phyloP scores from a whole-genome alignment of 768 basidiomycete species.

The Boletus rubescentipes region DNA sequence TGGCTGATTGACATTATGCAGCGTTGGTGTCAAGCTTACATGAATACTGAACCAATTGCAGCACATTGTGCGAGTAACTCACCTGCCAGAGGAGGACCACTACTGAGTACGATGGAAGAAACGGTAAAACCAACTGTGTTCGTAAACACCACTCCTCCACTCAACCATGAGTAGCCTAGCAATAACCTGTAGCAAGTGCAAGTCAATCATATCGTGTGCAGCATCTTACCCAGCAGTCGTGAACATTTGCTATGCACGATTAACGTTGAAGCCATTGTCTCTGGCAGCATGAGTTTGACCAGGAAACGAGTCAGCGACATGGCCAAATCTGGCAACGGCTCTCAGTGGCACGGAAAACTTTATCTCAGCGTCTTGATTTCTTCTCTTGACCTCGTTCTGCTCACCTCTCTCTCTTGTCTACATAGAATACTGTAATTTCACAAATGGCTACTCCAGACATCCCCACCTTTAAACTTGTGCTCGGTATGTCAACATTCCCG shows the following conservation, averaged over 20 bases:
- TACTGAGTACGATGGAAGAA: background rate
- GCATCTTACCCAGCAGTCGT: background rate
- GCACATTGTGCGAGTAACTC: background rate
- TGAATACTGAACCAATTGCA: no score
- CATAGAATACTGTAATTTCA: constrained; percentile 25
- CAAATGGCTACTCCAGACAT: constrained; percentile 47
- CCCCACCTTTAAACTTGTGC: constrained; percentile 98
- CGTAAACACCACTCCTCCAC: background rate
- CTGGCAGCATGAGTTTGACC: background rate
- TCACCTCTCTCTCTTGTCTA: constrained; percentile 16
- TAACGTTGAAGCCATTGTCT: no score
- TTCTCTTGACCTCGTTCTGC: constrained; percentile 28
- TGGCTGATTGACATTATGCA: no score
- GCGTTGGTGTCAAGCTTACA: no score
- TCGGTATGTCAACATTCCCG: constrained; percentile 59
- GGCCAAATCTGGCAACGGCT: constrained; percentile 23
- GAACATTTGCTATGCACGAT: background rate
- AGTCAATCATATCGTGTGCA: background rate
- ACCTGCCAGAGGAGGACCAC: background rate
- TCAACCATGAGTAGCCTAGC: background rate
- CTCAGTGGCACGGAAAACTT: constrained; percentile 35
- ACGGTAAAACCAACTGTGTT: background rate
- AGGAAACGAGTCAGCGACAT: constrained; percentile 12
- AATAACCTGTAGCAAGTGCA: background rate
- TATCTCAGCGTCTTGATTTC: constrained; percentile 38